A percentile compares a stretch with the other conserved stretches of the same genome.
Conservation (phyloP, 2,329 filamentous ascomycete species). For the Alternaria ventricosa region DNA sequence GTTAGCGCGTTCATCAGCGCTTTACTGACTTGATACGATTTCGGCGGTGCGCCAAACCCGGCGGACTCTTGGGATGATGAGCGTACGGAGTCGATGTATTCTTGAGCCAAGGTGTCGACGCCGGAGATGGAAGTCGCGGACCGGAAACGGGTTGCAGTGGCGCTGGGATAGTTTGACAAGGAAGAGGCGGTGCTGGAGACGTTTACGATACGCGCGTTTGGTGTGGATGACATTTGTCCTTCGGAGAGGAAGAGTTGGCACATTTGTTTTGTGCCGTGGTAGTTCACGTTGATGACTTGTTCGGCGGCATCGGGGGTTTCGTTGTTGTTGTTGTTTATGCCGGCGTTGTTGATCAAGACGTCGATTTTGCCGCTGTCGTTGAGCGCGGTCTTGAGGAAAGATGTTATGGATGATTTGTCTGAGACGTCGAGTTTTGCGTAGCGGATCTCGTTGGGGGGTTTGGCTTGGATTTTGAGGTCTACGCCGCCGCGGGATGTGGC, state of each 20-base stretch:
- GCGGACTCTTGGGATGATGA: not conserved
- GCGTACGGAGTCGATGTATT: constrained; percentile 1
- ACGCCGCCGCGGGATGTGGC: constrained; percentile 28
- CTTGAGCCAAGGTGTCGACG: constrained; percentile 7
- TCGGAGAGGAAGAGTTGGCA: constrained; percentile 18
- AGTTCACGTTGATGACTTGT: constrained; percentile 22
- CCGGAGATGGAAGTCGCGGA: not conserved
- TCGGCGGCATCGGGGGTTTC: constrained; percentile 15
- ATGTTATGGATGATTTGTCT: constrained; percentile 17
- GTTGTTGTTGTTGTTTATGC: constrained; percentile 22
- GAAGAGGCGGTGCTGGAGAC: constrained; percentile 15
- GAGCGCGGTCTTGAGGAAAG: constrained; percentile 13
- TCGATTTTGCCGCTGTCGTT: constrained; percentile 14
- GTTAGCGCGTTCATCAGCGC: constrained; percentile 26
- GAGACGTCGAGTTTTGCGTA: constrained; percentile 25
- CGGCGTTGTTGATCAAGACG: constrained; percentile 33
- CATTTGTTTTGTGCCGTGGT: constrained; percentile 25
- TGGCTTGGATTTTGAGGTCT: constrained; percentile 9
- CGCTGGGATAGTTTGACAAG: constrained; percentile 11
- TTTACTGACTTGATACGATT: constrained; percentile 34
- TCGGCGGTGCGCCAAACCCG: constrained; percentile 16
- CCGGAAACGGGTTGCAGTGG: constrained; percentile 3
- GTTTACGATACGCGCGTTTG: constrained; percentile 25
- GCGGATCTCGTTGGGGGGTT: constrained; percentile 14
- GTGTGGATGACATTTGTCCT: constrained; percentile 2